Base-by-base conservation (phyloP, 169 alveolate genomes). In the Condylostoma magnum region DNA sequence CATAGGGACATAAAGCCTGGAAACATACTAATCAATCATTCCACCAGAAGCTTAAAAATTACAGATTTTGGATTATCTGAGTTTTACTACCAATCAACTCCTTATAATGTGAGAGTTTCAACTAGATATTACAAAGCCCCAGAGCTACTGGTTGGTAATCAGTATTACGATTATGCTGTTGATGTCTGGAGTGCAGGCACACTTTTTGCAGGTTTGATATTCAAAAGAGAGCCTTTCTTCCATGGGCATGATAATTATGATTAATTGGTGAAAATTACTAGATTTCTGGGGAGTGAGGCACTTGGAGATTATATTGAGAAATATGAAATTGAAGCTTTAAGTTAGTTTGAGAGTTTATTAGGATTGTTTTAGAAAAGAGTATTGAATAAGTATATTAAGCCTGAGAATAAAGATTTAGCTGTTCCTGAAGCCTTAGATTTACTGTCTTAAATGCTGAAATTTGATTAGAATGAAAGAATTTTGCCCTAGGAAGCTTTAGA, bases 61-160 rank as follows among this genome's bases (percentile, higher is more conserved):
- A 96, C 97, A 71, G 99, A 98, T 79, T 98, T 99, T 99, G 99
- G 99, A 0, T 88, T 98, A 31, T 99, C 99, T 6, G 99, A 98
- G 85, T 98, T 95, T 84, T 98, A 98, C 68, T 99, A 96, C 70
- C 99, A 98, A 18, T 97, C 94, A 20, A 92, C 95, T 65, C 99
- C 96, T 77, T 98, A 97, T 87, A 98, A 98, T 83, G 99, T 98
- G 8, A 84, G 99, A 70, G 99, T 97, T 4, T 98, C 98, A 22
- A 76, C 94, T 2, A 88, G 99, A 50, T 97, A 98, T 85, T 98
- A 95, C 86, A 98, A 98, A 90, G 99, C 99, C 22, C 99, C 99
- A 3, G 99, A 98, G 86, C 88, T 98, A 18, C 85, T 98, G 18
- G 98, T 97, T 30, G 99, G 96, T 77, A 86, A 95, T 75, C 94